phyloP scores from a whole-genome alignment of 169 alveolate genomes.

The Hammondia hammondi region DNA sequence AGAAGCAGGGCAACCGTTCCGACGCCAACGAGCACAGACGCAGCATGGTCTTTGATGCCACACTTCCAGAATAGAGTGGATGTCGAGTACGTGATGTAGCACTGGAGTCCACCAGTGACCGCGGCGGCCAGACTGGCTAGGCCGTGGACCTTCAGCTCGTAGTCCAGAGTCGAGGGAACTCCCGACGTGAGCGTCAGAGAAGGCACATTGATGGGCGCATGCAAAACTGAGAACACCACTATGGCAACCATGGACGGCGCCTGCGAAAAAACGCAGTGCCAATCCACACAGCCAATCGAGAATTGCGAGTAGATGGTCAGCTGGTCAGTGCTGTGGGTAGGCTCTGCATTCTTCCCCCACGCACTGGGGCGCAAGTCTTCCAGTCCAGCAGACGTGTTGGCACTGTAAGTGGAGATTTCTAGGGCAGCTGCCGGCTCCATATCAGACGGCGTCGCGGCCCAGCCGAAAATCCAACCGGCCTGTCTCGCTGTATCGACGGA shows the following conservation, averaged over 20 bases:
- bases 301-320: background rate
- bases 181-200: background rate
- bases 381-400: background rate
- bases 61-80: conserved; percentile 28
- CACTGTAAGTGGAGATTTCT: background rate
- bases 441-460: background rate
- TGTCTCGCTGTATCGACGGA: background rate
- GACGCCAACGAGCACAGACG: background rate
- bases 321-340: background rate
- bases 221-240: conserved; percentile 38
- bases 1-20: background rate
- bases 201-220: conserved; percentile 42
- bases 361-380: too few species aligned
- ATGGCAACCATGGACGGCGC: background rate
- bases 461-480: conserved; percentile 13
- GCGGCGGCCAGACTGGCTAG: conserved; percentile 11
- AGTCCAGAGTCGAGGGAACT: background rate
- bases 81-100: conserved; percentile 19
- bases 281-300: background rate
- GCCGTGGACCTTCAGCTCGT: conserved; percentile 37
- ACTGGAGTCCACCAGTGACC: conserved; percentile 30
- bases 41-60: background rate
- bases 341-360: background rate
- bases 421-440: background rate
- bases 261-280: conserved; percentile 28